Base-by-base conservation (phyloP, 441 rosid species). In the Theobroma grandiflorum region DNA sequence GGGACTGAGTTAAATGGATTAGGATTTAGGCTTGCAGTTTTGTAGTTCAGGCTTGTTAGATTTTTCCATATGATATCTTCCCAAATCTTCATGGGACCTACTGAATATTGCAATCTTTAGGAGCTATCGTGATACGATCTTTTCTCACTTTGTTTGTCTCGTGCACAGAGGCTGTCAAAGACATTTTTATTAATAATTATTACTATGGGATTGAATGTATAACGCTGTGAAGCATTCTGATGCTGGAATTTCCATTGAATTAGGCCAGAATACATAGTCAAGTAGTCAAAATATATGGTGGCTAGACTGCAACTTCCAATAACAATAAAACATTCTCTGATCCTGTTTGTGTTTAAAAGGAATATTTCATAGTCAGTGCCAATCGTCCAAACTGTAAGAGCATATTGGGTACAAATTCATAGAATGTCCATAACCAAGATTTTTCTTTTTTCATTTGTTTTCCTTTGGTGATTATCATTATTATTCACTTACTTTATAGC, bases 31-130 rank as follows among this genome's bases (percentile, higher is more conserved):
- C 20, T 43, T 11, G 4, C 72, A 43, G 18, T 43, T 68, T 26
- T 68, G 55, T 22, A 68, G 0, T 43, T 22, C 4, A 43, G 16
- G n/a, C 72, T 68, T 20, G 18, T 15, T 22, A 11, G 14, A 8
- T 18, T 4, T 18, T 64, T 76, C 55, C 22, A 61, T 40, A 62
- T 64, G 58, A 79, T 70, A 79, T 82, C 82, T 63, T 70, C 31
- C 49, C 12, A 63, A 6, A 69, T 67, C 55, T 78, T 50, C 55
- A 5, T 12, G 77, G 74, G 82, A 33, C 86, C 82, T 6, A 72
- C 49, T 61, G 73, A 76, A 78, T 80, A 83, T 83, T 78, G 79
- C 71, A 18, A 53, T 43, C 72, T 55, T 38, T 74, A 9, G n/a
- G 12, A 43, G 42, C 50, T 12, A 71, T 11, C 22, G 16, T 50